Percentiles rank a stretch among this genome's conserved stretches.
These are phyloP conservation scores for Pleurotus platypus DNA, from an alignment of 768 basidiomycete genomes.

Conservation along the genomic window DNA sequence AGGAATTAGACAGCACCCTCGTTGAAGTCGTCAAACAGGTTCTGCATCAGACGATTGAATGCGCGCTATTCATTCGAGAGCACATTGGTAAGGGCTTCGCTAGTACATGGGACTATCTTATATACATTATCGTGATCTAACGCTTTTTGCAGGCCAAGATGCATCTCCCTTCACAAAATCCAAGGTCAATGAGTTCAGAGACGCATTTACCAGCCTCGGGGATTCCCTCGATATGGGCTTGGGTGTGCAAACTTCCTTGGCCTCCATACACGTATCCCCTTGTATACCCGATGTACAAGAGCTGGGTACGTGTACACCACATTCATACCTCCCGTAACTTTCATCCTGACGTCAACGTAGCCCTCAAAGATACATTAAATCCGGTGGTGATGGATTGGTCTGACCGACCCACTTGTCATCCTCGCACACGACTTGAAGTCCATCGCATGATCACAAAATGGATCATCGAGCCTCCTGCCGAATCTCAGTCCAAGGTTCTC, in stretches of 20 bases:
- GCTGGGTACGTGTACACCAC: background rate
- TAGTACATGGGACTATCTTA: constrained; percentile 14
- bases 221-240: background rate
- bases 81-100: constrained; percentile 29
- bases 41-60: constrained; percentile 30
- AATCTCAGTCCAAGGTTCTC: constrained; percentile 8
- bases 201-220: background rate
- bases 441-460: constrained; percentile 1
- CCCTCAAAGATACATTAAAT: background rate
- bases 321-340: background rate
- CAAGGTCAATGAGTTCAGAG: background rate
- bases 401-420: constrained; percentile 3
- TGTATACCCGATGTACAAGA: background rate
- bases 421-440: background rate
- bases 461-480: background rate
- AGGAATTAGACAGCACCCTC: constrained; percentile 16
- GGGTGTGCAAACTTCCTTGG: background rate
- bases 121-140: no score
- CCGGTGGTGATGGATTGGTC: constrained; percentile 4
- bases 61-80: constrained; percentile 30
- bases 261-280: background rate
- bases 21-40: constrained; percentile 18
- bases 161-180: no score
- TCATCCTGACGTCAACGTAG: background rate
- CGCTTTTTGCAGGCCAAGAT: no score